Conservation (phyloP, 495 filamentous ascomycete genomes). For the Aspergillus haitiensis region DNA sequence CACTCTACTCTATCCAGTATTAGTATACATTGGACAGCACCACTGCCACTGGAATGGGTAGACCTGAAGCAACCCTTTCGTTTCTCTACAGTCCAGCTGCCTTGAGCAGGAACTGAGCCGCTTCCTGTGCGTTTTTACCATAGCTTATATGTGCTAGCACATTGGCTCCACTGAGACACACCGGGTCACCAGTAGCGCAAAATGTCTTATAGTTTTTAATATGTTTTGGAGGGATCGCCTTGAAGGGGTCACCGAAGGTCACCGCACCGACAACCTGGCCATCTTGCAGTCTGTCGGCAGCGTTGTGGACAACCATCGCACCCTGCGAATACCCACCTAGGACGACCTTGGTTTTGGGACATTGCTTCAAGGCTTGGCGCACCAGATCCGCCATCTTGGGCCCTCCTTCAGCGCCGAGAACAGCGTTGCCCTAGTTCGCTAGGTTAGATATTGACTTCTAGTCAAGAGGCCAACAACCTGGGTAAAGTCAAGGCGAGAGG, state of each 20-base stretch:
- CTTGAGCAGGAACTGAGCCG: conserved; percentile 48
- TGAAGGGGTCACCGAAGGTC: conserved; percentile 62
- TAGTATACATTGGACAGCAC: too few relatives aligned
- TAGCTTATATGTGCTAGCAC: conserved; percentile 57
- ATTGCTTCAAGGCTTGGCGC: conserved; percentile 46
- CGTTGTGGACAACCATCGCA: conserved; percentile 53
- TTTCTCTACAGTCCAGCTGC: conserved; percentile 28
- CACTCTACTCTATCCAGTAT: too few relatives aligned
- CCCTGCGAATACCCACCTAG: conserved; percentile 62
- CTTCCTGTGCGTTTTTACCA: conserved; percentile 43
- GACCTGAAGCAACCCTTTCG: too few relatives aligned
- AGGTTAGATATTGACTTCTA: background rate
- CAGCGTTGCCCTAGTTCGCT: conserved; percentile 45
- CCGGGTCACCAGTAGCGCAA: conserved; percentile 54
- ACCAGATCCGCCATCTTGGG: conserved; percentile 51
- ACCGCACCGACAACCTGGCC: conserved; percentile 40
- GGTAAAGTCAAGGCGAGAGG: background rate
- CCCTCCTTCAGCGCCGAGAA: conserved; percentile 45
- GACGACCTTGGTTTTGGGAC: conserved; percentile 62
- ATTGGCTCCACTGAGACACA: conserved; percentile 53
- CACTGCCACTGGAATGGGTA: too few relatives aligned
- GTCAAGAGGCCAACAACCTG: background rate
- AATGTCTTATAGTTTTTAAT: conserved; percentile 51
- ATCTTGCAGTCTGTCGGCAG: conserved; percentile 37
- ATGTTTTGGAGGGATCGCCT: conserved; percentile 45